A percentile compares a stretch with the other conserved stretches of the same genome.
Conservation (phyloP, 2,329 filamentous ascomycete genomes). For the Fusarium sp. region DNA sequence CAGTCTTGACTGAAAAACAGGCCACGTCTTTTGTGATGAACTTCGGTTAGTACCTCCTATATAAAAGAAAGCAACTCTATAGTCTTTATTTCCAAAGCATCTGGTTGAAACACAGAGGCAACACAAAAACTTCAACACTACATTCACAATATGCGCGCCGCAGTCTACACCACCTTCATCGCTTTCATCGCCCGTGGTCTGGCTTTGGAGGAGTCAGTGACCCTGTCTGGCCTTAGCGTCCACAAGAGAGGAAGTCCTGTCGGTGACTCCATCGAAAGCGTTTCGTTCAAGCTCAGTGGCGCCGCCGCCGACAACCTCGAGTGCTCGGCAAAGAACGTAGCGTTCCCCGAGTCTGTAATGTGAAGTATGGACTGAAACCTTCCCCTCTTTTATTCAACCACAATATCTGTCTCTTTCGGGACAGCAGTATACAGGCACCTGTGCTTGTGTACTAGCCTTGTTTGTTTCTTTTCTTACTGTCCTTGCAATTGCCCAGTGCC, state of each 20-base stretch:
- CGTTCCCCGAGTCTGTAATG: slow-evolving; percentile 14
- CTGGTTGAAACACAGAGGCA: neutral
- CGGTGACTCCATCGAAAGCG: slow-evolving; percentile 5
- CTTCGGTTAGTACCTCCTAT: neutral
- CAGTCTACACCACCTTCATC: slow-evolving; percentile 10
- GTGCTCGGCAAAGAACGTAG: slow-evolving; percentile 23
- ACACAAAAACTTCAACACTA: neutral
- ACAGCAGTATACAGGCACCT: too few relatives aligned
- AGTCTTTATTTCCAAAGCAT: neutral
- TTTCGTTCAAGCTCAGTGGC: slow-evolving; percentile 28
- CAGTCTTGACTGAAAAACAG: neutral
- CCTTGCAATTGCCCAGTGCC: too few relatives aligned
- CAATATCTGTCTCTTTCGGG: too few relatives aligned
- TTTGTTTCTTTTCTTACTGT: too few relatives aligned
- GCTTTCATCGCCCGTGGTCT: slow-evolving; percentile 4
- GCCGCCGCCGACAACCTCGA: slow-evolving; percentile 12
- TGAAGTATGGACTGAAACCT: neutral
- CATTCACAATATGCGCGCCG: slow-evolving; percentile 16
- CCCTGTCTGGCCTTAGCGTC: slow-evolving; percentile 21
- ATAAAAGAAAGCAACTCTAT: neutral
- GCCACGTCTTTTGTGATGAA: neutral
- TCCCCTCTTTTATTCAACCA: too few relatives aligned
- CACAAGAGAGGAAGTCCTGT: slow-evolving; percentile 15
- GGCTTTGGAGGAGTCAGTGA: slow-evolving; percentile 18
- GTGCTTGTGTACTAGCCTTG: too few relatives aligned